Evolutionary conservation across 441 rosid genomes (phyloP), one percentile per base, ranked within the genome.

Genomic region (Corymbia calophylla): DNA sequence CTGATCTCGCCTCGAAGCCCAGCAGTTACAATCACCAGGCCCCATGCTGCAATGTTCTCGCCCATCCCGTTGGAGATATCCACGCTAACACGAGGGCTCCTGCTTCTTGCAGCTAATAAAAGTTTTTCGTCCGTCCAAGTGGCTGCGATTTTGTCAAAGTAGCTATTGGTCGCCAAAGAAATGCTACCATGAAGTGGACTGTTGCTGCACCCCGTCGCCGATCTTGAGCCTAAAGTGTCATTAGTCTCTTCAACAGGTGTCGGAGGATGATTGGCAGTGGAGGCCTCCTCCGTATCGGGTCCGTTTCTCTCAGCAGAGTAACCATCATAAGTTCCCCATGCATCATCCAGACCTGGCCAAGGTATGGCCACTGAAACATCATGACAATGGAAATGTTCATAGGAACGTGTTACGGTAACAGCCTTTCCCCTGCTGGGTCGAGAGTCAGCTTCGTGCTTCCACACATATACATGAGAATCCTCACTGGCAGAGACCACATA

Each of bases 71-170:
- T 92, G 62, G 94, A 89, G 87, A 94, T 86, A 91, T 98, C 99
- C 51, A 94, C 56, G 73, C 97, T 95, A 44, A 90, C 91, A 18
- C 91, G 91, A 81, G 96, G 96, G 90, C 97, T 98, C 88, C 94
- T 87, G 77, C 90, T 94, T 93, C 92, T 94, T 27, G 95, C 93
- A 29, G 96, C 93, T 88, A 90, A 27, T 47, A 88, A 84, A 70
- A 97, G 97, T 86, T 95, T 98, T 88, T 98, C 99, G 92, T 97
- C 99, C 0, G 98, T 99, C 99, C 99, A 97, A 17, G 99, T 97
- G 23, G 98, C 96, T 16, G 98, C 95, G 86, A 96, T 96, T 91
- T 99, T 96, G 91, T 98, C 99, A 60, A 95, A 97, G 94, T 96
- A 97, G 92, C 97, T 93, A 90, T 97, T 95, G 85, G 99, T 95